A percentile compares a stretch with the other conserved stretches of the same genome.
Conservation (phyloP, 352 stramenopile genomes). For the Phytophthora cactorum region DNA sequence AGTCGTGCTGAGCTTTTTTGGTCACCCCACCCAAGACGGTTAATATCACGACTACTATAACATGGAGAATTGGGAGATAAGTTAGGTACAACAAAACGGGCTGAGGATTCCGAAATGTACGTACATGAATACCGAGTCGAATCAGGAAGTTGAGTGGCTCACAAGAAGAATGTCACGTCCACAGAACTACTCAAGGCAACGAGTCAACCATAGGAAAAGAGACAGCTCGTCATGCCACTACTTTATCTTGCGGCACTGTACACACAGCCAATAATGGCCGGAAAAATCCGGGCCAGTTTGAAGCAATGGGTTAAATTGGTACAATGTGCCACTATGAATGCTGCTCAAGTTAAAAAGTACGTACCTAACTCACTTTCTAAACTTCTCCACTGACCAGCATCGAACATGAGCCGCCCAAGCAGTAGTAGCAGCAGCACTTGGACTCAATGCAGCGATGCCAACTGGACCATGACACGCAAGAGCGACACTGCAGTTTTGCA, state of each 20-base stretch:
- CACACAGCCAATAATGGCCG: neutral
- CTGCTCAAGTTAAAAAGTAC: neutral
- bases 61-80: no score
- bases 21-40: no score
- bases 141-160: no score
- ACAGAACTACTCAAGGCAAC: no score
- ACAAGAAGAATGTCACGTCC: no score
- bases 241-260: neutral
- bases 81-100: no score
- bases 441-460: conserved; percentile 3
- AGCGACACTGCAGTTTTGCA: neutral
- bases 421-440: conserved; percentile 5
- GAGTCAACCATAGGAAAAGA: no score
- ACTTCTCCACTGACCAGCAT: conserved; percentile 3
- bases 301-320: conserved; percentile 8
- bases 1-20: no score
- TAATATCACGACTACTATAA: no score
- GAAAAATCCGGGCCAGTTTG: neutral
- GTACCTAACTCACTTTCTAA: neutral
- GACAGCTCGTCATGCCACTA: neutral
- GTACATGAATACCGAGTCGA: no score
- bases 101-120: no score
- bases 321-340: conserved; percentile 20
- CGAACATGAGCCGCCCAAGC: neutral
- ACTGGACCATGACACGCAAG: conserved; percentile 1